A percentile compares a stretch with the other conserved stretches of the same genome.
phyloP scores from a whole-genome alignment of 352 stramenopile species.

The Phytophthora sansomeana region DNA sequence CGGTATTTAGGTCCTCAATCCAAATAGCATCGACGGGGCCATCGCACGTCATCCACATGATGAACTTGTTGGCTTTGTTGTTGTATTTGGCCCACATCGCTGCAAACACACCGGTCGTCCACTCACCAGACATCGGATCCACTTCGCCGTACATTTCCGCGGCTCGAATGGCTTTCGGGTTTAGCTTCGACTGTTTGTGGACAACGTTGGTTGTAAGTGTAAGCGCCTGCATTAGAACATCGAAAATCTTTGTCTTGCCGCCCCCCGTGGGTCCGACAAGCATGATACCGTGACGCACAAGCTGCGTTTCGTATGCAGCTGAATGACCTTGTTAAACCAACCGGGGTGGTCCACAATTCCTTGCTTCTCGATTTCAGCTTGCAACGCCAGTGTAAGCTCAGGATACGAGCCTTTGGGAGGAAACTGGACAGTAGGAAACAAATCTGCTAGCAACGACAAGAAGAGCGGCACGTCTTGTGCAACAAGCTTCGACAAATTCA shows the following conservation, averaged over 20 bases:
- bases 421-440: conserved; percentile 95
- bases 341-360: conserved; percentile 88
- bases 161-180: conserved; percentile 97
- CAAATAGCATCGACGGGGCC: conserved; percentile 98
- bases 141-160: conserved; percentile 99
- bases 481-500: conserved; percentile 99
- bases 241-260: conserved; percentile 98
- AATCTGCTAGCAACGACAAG: conserved; percentile 95
- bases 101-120: conserved; percentile 98
- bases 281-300: conserved; percentile 99
- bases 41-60: conserved; percentile 99
- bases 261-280: conserved; percentile 97
- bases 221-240: conserved; percentile 94
- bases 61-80: conserved; percentile 98
- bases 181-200: conserved; percentile 97
- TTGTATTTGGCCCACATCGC: conserved; percentile 99
- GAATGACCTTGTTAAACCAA: conserved; percentile 97
- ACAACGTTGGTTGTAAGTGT: conserved; percentile 93
- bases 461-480: conserved; percentile 98
- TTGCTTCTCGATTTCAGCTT: conserved; percentile 92
- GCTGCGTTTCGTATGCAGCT: conserved; percentile 98
- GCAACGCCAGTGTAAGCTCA: conserved; percentile 92
- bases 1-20: conserved; percentile 99
- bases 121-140: conserved; percentile 96
- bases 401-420: conserved; percentile 96